Evolutionary conservation across 2,329 filamentous ascomycete species (phyloP).

Genomic region (Talaromyces pinophilus): DNA sequence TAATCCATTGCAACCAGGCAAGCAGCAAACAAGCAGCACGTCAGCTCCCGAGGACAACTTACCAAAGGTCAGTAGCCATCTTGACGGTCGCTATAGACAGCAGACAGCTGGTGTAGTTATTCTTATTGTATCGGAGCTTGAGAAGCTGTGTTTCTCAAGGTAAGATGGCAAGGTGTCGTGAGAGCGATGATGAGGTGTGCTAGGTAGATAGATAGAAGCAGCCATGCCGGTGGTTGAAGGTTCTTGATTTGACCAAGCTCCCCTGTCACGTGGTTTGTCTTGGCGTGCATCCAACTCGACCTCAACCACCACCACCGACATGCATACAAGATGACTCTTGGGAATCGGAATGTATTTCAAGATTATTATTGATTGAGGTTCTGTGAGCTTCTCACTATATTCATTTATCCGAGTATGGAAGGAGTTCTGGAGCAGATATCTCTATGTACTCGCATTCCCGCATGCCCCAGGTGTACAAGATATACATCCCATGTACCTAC

Average conservation of each 20-base stretch:
- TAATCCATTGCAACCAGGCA: neutral
- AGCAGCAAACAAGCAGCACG: neutral
- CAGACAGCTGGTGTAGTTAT: conserved; percentile 10
- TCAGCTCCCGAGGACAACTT: conserved; percentile 51
- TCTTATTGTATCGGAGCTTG: neutral
- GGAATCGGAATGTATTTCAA: neutral
- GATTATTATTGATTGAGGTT: neutral
- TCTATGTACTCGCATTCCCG: neutral
- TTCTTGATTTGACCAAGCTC: conserved; percentile 25
- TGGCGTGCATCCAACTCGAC: conserved; percentile 12
- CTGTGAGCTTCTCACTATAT: neutral
- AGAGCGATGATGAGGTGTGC: conserved; percentile 2
- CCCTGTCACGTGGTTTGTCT: conserved; percentile 35
- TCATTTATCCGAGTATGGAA: neutral
- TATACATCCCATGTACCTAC: neutral
- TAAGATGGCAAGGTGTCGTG: neutral
- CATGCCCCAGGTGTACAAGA: neutral
- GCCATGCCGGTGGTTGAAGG: conserved; percentile 12
- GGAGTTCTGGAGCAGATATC: neutral
- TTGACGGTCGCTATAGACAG: conserved; percentile 42
- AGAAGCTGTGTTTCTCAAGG: conserved; percentile 20
- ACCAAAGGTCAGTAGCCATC: conserved; percentile 83
- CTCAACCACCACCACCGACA: neutral
- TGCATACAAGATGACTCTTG: neutral
- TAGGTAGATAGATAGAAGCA: conserved; percentile 17